phyloP scores from a whole-genome alignment of 257 asterid genomes.

The Ballota nigra region DNA sequence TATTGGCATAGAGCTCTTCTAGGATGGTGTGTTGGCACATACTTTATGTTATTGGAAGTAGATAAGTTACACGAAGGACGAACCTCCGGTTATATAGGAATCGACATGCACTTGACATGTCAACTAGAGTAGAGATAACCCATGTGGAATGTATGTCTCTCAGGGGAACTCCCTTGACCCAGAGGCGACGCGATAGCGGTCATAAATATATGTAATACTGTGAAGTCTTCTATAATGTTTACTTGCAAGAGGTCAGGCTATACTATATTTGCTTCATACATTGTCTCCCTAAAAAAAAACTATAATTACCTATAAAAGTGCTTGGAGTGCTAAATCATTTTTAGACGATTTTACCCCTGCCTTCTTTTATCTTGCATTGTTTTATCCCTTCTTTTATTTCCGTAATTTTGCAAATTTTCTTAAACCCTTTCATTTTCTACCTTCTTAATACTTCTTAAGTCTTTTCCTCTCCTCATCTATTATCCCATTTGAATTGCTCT shows the following conservation, averaged over 20 bases:
- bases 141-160: background rate
- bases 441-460: too few relatives aligned
- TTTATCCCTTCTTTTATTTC: too few relatives aligned
- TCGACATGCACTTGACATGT: background rate
- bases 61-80: too few relatives aligned
- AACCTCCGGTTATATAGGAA: background rate
- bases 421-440: too few relatives aligned
- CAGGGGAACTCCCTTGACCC: slow-evolving; percentile 3
- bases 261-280: background rate
- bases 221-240: background rate
- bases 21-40: background rate
- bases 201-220: background rate
- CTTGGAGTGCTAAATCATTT: too few relatives aligned
- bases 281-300: background rate
- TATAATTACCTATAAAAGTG: too few relatives aligned
- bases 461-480: too few relatives aligned
- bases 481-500: too few relatives aligned
- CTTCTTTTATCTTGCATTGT: too few relatives aligned
- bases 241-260: slow-evolving; percentile 2
- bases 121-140: background rate
- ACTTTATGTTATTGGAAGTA: too few relatives aligned
- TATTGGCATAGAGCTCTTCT: background rate
- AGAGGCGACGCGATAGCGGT: background rate
- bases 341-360: too few relatives aligned
- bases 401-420: too few relatives aligned